Percentiles rank a stretch among this genome's conserved stretches.
Conservation (phyloP, 2,329 filamentous ascomycete genomes). For the Teratosphaeria epicoccoides region DNA sequence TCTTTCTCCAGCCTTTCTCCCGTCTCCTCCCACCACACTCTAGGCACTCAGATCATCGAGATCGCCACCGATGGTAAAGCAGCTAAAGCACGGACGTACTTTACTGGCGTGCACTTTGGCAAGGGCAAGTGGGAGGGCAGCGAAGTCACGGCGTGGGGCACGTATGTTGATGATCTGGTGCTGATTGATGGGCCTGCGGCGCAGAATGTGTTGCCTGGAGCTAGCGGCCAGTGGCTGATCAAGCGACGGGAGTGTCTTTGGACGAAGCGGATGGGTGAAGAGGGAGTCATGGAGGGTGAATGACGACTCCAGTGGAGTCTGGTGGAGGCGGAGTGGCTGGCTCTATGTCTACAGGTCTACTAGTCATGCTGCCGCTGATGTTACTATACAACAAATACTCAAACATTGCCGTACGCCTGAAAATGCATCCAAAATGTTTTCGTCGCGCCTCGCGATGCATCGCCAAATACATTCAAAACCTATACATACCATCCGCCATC, state of each 20-base stretch:
- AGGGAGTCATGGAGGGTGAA: constrained; percentile 25
- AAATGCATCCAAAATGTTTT: neutral
- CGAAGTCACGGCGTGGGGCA: constrained; percentile 32
- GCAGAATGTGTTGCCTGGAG: constrained; percentile 18
- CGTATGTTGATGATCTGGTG: constrained; percentile 31
- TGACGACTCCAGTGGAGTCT: neutral
- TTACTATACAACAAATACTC: neutral
- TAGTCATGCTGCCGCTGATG: neutral
- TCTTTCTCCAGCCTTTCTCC: constrained; percentile 25
- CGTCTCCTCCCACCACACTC: constrained; percentile 32
- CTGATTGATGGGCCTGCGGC: constrained; percentile 13
- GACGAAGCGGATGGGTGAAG: constrained; percentile 26
- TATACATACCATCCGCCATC: constrained; percentile 77
- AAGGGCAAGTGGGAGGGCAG: constrained; percentile 29
- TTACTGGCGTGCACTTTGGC: constrained; percentile 34
- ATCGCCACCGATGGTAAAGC: constrained; percentile 23
- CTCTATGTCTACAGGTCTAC: neutral
- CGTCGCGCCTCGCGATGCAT: neutral
- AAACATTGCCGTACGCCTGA: neutral
- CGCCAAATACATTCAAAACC: constrained; percentile 1
- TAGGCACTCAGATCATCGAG: constrained; percentile 33
- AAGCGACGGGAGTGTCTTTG: constrained; percentile 28
- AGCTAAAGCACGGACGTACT: constrained; percentile 31
- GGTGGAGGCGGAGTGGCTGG: neutral
- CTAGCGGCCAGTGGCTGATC: constrained; percentile 32